These are phyloP conservation scores for Starmerella sirachaensis DNA, from an alignment of 805 yeast species.

Conservation along the genomic window DNA sequence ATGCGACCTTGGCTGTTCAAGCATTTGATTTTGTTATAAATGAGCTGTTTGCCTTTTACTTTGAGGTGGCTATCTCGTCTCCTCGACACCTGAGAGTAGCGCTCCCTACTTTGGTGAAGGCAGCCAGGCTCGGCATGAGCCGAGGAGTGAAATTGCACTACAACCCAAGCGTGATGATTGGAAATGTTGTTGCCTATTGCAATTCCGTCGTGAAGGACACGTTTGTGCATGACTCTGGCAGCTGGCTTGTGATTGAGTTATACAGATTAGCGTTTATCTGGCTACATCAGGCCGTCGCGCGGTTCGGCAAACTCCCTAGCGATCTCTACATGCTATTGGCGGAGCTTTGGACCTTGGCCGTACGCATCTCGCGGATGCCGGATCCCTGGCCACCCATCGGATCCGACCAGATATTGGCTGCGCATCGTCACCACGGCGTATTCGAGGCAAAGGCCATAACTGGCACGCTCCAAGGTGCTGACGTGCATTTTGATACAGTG, in stretches of 20 bases:
- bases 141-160: neutral
- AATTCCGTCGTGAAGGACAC: neutral
- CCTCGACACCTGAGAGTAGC: neutral
- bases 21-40: conserved; percentile 15
- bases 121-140: conserved; percentile 2
- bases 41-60: conserved; percentile 11
- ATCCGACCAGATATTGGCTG: too few relatives aligned
- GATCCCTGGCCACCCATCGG: too few relatives aligned
- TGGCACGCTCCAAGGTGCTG: too few relatives aligned
- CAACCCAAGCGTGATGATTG: conserved; percentile 1
- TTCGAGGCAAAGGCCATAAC: too few relatives aligned
- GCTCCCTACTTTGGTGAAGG: conserved; percentile 4
- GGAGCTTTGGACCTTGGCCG: too few relatives aligned
- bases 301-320: too few relatives aligned
- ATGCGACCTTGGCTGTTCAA: neutral
- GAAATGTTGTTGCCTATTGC: neutral
- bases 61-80: neutral
- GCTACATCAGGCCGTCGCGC: neutral
- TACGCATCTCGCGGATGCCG: too few relatives aligned
- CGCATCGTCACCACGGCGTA: too few relatives aligned
- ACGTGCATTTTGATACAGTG: too few relatives aligned
- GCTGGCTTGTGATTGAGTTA: neutral
- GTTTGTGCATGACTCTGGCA: neutral
- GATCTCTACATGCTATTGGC: too few relatives aligned
- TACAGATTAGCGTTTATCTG: neutral